Base-by-base conservation (phyloP, 192 early-diverging fungal genomes). In the Coemansia sp. region DNA sequence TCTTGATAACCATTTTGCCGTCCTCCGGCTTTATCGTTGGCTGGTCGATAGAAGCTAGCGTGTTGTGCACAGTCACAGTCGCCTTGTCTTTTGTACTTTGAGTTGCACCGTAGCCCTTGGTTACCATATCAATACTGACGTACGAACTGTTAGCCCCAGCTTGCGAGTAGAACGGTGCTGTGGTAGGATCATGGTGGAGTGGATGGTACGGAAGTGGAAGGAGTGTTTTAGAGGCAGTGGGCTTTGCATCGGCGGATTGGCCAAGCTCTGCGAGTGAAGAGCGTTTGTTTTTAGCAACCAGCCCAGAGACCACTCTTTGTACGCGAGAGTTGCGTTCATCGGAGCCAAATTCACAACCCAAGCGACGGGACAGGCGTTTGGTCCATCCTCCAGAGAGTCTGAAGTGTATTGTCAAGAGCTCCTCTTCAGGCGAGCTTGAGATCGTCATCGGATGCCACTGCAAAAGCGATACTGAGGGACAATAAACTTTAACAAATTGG, bases 381-480 rank as follows among this genome's bases (percentile, higher is more conserved):
- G 92, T 91, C 87, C 90, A 93, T 70, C 89, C 87, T 23, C 90
- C 90, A 33, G 83, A 79, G n/a, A 91, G 63, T 53, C 91, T 88
- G 61, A 92, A 87, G 82, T 94, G 92, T 2, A 94, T 62, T 19
- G 88, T 87, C 25, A 92, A 79, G 42, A 86, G 83, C 23, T 89
- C 87, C 61, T 94, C 92, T 69, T 94, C 92, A 22, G 90, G 86
- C 3, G 86, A 81, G 35, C 88, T 90, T 8, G 88, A 87, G 55
- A 94, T 84, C 0, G 89, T 91, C 69, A 91, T 88, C 1, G 92
- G 89, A 59, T 93, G 92, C 89, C 87, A 94, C 67, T 94, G 85
- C 65, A 87, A 76, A 8, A 73, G 68, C 8, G 91, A 89, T 19
- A 92, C 82, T 29, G 87, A 82, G 2, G 92, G 92, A 34, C 88